A percentile compares a stretch with the other conserved stretches of the same genome.
These are phyloP conservation scores for Clathrus columnatus DNA, from an alignment of 768 basidiomycete genomes.

Conservation along the genomic window DNA sequence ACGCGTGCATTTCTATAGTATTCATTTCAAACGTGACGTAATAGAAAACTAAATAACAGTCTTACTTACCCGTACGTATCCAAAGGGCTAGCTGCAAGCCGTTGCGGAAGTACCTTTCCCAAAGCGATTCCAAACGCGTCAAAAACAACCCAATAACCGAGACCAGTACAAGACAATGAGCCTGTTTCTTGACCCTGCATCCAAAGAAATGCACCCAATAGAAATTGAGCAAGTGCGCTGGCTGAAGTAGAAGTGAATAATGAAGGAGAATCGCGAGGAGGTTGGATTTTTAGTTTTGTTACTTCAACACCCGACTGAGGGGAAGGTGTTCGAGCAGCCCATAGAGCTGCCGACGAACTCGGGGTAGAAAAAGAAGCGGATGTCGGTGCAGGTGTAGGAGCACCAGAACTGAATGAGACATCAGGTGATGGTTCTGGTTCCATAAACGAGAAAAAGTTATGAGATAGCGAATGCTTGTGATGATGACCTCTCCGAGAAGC, in stretches of 20 bases:
- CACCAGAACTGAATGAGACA: background rate
- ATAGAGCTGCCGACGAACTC: slow-evolving; percentile 50
- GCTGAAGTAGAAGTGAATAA: slow-evolving; percentile 13
- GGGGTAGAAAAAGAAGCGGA: slow-evolving; percentile 40
- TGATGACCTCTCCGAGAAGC: slow-evolving; percentile 64
- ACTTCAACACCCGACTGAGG: slow-evolving; percentile 12
- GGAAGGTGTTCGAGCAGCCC: slow-evolving; percentile 42
- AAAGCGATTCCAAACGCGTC: slow-evolving; percentile 77
- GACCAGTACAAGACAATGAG: slow-evolving; percentile 76
- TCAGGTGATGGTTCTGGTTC: slow-evolving; percentile 48
- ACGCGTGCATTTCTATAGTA: slow-evolving; percentile 49
- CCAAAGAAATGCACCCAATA: slow-evolving; percentile 74
- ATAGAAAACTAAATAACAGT: slow-evolving; percentile 20
- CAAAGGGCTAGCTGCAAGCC: slow-evolving; percentile 27
- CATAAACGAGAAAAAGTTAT: slow-evolving; percentile 93
- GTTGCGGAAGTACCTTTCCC: slow-evolving; percentile 36
- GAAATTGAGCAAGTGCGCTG: slow-evolving; percentile 39
- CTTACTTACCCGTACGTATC: slow-evolving; percentile 56
- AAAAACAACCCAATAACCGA: slow-evolving; percentile 96
- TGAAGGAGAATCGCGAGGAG: slow-evolving; percentile 1
- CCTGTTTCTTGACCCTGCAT: slow-evolving; percentile 82
- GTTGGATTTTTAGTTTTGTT: background rate
- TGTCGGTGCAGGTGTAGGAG: slow-evolving; percentile 16
- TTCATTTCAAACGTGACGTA: slow-evolving; percentile 7
- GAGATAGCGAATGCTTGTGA: slow-evolving; percentile 89